Percentiles rank a stretch among this genome's conserved stretches.
Evolutionary conservation across 495 filamentous ascomycete species (phyloP).

Genomic region (Neurospora sp.): DNA sequence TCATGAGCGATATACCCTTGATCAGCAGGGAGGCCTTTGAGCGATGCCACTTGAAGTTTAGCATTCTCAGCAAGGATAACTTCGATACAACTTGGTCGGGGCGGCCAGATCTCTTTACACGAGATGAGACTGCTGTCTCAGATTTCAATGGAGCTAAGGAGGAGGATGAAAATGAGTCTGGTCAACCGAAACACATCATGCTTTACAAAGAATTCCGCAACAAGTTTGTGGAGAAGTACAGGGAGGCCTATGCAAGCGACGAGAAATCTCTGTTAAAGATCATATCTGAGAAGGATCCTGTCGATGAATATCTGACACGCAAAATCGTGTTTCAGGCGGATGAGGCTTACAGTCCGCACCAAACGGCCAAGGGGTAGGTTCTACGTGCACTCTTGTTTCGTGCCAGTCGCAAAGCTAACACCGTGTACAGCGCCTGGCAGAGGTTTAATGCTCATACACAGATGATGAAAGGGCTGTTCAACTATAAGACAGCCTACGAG

Average conservation of each 20-base stretch:
- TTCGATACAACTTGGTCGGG: slow-evolving; percentile 6
- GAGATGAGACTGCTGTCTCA: not conserved
- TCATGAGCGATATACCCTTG: slow-evolving; percentile 35
- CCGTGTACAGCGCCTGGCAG: slow-evolving; percentile 38
- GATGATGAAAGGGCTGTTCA: slow-evolving; percentile 54
- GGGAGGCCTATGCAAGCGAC: not conserved
- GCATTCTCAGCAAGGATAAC: slow-evolving; percentile 24
- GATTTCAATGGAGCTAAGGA: not conserved
- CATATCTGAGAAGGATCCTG: not conserved
- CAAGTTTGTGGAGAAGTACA: slow-evolving; percentile 9
- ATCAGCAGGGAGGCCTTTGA: slow-evolving; percentile 14
- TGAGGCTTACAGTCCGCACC: slow-evolving; percentile 31
- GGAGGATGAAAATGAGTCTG: slow-evolving; percentile 14
- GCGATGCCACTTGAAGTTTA: slow-evolving; percentile 41
- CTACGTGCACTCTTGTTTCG: not conserved
- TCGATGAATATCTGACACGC: slow-evolving; percentile 33
- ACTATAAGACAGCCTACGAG: slow-evolving; percentile 42
- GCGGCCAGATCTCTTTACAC: slow-evolving; percentile 10
- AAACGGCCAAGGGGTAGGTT: slow-evolving; percentile 30
- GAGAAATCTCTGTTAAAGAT: not conserved
- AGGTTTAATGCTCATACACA: slow-evolving; percentile 45
- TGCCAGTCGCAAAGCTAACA: not conserved
- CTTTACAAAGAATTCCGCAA: slow-evolving; percentile 17
- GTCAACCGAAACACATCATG: slow-evolving; percentile 27
- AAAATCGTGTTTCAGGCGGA: slow-evolving; percentile 42